Conservation (phyloP, 768 basidiomycete species). For the Podaxis sp. region DNA sequence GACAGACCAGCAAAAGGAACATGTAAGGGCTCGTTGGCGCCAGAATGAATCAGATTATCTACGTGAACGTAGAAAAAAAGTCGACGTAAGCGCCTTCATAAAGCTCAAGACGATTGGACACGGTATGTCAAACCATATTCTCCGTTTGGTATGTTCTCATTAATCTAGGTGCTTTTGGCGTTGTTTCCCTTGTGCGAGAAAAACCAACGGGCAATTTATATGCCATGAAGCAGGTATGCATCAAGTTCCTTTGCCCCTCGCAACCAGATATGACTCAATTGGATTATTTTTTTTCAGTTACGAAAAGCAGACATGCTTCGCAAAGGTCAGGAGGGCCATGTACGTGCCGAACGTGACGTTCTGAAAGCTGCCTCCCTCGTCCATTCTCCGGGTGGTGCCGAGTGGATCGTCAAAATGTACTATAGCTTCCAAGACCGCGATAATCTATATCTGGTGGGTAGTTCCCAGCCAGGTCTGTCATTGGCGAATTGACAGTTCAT, state of each 20-base stretch:
- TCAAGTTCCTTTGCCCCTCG: constrained; percentile 6
- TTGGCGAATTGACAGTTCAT: constrained; percentile 41
- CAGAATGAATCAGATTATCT: constrained; percentile 90
- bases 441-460: constrained; percentile 86
- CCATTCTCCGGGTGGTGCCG: constrained; percentile 69
- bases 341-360: constrained; percentile 92
- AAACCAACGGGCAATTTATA: constrained; percentile 75
- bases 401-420: constrained; percentile 92
- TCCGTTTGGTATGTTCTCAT: constrained; percentile 25
- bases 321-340: constrained; percentile 96
- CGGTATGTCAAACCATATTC: constrained; percentile 46
- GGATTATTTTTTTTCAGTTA: constrained; percentile 44
- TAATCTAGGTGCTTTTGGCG: constrained; percentile 85
- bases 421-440: constrained; percentile 97
- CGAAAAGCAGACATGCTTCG: constrained; percentile 92
- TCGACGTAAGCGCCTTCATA: constrained; percentile 82
- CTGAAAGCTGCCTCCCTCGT: constrained; percentile 87
- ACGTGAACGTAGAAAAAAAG: constrained; percentile 78
- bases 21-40: constrained; percentile 72
- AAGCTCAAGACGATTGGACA: constrained; percentile 95
- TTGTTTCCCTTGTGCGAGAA: constrained; percentile 90
- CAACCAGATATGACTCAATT: constrained; percentile 19
- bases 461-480: constrained; percentile 26
- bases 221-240: constrained; percentile 91
- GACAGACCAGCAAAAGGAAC: constrained; percentile 66